Evolutionary conservation across 768 basidiomycete genomes (phyloP), one percentile per base, ranked within the genome.

Genomic region (Rhizopogon roseolus): DNA sequence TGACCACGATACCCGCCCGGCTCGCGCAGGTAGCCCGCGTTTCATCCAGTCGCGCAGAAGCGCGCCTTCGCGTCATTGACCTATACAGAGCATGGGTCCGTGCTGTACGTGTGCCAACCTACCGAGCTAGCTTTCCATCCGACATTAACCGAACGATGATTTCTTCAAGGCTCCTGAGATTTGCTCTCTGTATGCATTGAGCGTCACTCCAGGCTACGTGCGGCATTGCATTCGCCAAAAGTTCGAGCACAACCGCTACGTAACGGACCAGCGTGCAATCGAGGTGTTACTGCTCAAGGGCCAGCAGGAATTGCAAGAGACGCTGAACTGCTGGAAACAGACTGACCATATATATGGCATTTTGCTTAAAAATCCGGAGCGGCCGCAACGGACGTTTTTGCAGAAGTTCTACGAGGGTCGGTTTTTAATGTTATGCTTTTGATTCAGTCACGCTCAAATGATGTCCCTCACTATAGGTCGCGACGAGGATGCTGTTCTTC

Each of bases 51-150:
- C 64, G 76, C 6, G 70, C 73, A n/a, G 83, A 89, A 45, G 85
- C 90, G 6, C 82, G 87, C 29, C 71, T 71, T 19, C 80, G 90
- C 34, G 84, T 82, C 9, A 72, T 93, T 17, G 76, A 86, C 43
- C 79, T 97, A 11, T 99, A 98, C 76, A 78, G 95, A 54, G 86
- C 85, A 67, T 99, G 96, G 96, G 88, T 94, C 66, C 87, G 97
- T 57, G 80, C 86, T 43, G 96, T 97, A 64, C 62, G 91, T 81
- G 40, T 28, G 1, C 14, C 25, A 49, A 49, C 14, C 49, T 29
- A n/a, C 54, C 60, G 29, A 25, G 25, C 38, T 42, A 51, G 27
- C 43, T 48, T 36, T 13, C 19, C 16, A 49, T 39, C 55, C 52
- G 44, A 55, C 43, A 16, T 37, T 54, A 19, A 27, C 39, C 36